Base-by-base conservation (phyloP, 1,139 yeast species). In the Lodderomyces margitis region DNA sequence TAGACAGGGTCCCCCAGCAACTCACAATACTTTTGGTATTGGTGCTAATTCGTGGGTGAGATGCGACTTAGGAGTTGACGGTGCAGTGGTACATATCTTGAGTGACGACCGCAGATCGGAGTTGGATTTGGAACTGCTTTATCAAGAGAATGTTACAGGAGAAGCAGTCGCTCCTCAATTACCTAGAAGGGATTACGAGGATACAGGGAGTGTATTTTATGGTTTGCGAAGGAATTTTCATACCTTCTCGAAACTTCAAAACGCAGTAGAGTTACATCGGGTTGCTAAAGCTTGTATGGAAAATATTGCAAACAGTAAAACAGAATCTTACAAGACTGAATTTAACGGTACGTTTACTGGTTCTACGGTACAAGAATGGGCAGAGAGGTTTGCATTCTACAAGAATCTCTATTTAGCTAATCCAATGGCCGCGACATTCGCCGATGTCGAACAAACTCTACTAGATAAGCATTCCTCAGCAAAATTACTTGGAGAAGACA, bases 11-110 rank as follows among this genome's bases (percentile, higher is more conserved):
- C 80, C 80, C 7, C 60, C 71, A 21, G 75, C 81, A 14, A 74
- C 83, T 3, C 79, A 78, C 48, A 78, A 76, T 46, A 68, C 66
- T 39, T 81, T 76, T 54, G 87, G 87, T 1, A 68, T 70, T 12
- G 55, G 70, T 2, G 71, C 83, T 7, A 85, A 84, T 50, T 74
- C 83, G 24, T 91, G 98, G 98, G 80, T 87, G 19, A 80, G 87
- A 75, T 70, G 89, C 41, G 88, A 87, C 51, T 75, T 87, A 32
- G 70, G 73, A 24, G 62, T 78, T 2, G 85, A 82, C 48, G 79
- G 80, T 20, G 71, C 87, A 3, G 75, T 73, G 44, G 73, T 89
- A 31, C 95, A 91, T 59, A 64, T 91, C 36, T 63, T 91, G 54
- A 87, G 96, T 0, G 68, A 73, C 9, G 81, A 79, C 30, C 77